Percentiles rank a stretch among this genome's conserved stretches.
These are phyloP conservation scores for Pyrenophora teres DNA, from an alignment of 2,329 filamentous ascomycete genomes.

Conservation along the genomic window DNA sequence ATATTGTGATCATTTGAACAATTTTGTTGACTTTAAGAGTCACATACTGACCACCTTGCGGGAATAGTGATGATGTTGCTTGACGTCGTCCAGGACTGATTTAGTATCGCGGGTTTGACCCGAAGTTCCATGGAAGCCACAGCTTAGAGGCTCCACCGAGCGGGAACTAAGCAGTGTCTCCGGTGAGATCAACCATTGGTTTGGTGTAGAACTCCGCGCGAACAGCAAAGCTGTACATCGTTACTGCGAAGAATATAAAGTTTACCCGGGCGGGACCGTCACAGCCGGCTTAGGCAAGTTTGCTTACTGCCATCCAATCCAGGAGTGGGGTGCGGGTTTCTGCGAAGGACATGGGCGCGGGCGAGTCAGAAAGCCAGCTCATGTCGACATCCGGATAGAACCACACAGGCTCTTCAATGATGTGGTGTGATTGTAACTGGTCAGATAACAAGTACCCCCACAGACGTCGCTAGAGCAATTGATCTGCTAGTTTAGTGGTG, in stretches of 20 bases:
- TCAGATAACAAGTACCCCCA: neutral
- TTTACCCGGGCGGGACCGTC: neutral
- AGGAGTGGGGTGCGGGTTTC: neutral
- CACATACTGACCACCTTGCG: neutral
- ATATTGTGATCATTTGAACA: neutral
- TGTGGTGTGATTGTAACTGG: neutral
- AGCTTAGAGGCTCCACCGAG: neutral
- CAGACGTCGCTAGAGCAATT: neutral
- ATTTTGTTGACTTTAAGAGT: neutral
- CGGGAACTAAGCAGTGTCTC: neutral
- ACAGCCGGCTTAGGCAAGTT: neutral
- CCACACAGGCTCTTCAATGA: neutral
- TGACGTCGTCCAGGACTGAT: neutral
- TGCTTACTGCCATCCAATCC: neutral
- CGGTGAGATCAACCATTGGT: neutral
- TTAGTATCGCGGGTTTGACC: neutral
- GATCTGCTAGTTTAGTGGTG: neutral
- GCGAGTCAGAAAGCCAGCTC: neutral
- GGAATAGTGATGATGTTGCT: neutral
- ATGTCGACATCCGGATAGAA: neutral
- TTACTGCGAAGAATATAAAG: neutral
- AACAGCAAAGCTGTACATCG: neutral
- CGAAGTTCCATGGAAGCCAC: neutral
- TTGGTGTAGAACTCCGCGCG: too few relatives aligned
- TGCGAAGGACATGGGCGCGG: neutral